These are phyloP conservation scores for Alnus glutinosa DNA, from an alignment of 306 rosid species.

Conservation along the genomic window DNA sequence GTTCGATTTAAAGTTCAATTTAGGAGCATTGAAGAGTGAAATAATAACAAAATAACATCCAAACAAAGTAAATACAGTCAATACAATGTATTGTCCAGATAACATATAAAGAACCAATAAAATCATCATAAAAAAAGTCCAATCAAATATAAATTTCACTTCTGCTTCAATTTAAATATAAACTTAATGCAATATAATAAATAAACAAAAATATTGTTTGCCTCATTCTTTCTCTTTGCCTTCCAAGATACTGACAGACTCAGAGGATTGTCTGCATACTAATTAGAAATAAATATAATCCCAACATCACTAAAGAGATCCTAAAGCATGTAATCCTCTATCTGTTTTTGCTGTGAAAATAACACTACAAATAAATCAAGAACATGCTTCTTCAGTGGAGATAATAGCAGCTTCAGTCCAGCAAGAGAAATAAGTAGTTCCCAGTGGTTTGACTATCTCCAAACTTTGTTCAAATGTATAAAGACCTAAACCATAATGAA, in stretches of 20 bases:
- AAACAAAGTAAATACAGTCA: background rate
- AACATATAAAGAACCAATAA: background rate
- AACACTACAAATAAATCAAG: background rate
- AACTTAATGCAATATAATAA: background rate
- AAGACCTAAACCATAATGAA: no score
- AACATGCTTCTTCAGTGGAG: background rate
- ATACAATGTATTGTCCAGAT: background rate
- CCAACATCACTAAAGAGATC: background rate
- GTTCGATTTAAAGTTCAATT: no score
- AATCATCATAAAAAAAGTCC: background rate
- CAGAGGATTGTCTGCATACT: background rate
- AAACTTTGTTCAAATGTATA: background rate
- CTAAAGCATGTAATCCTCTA: background rate
- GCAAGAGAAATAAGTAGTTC: background rate
- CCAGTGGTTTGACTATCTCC: background rate
- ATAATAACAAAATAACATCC: background rate
- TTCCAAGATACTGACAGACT: background rate
- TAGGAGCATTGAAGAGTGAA: conserved; percentile 22
- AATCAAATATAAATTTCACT: background rate
- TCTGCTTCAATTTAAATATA: background rate
- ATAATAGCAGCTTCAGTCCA: background rate
- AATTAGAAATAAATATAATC: background rate
- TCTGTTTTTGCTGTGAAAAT: background rate
- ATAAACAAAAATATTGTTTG: background rate
- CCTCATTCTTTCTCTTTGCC: background rate